Evolutionary conservation across 1,139 yeast genomes (phyloP).

Genomic region (Saccharomyces hybrid): DNA sequence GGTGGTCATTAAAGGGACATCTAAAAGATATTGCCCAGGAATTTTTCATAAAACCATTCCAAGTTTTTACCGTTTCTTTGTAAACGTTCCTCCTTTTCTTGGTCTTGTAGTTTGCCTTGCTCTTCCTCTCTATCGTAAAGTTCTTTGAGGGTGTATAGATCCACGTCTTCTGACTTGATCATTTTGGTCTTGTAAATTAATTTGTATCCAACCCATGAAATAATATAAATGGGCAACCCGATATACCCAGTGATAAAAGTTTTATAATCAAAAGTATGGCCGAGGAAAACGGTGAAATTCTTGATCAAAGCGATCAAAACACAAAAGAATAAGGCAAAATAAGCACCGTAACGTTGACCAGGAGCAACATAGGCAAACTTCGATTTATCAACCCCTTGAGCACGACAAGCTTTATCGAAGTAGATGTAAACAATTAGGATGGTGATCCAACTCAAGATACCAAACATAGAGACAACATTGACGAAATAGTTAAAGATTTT

Average conservation of each 20-base stretch:
- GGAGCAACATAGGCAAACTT: constrained; percentile 56
- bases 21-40: constrained; percentile 48
- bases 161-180: constrained; percentile 51
- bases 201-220: constrained; percentile 54
- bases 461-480: constrained; percentile 64
- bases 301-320: constrained; percentile 54
- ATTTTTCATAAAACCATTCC: constrained; percentile 50
- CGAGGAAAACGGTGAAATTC: constrained; percentile 65
- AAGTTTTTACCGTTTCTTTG: constrained; percentile 33
- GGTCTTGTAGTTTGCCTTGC: constrained; percentile 39
- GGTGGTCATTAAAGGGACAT: neutral
- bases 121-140: constrained; percentile 64
- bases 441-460: constrained; percentile 62
- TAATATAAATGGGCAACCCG: constrained; percentile 59
- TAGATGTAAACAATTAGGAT: constrained; percentile 54
- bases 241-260: constrained; percentile 71
- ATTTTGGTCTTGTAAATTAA: constrained; percentile 44
- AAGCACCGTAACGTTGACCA: constrained; percentile 59
- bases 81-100: constrained; percentile 39
- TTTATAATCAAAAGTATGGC: constrained; percentile 46
- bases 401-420: constrained; percentile 58
- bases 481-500: constrained; percentile 60
- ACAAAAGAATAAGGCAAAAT: constrained; percentile 50
- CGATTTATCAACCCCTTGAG: constrained; percentile 47
- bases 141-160: constrained; percentile 55